Evolutionary conservation across 2,329 filamentous ascomycete genomes (phyloP).

Genomic region (Ceratocystis smalleyi): DNA sequence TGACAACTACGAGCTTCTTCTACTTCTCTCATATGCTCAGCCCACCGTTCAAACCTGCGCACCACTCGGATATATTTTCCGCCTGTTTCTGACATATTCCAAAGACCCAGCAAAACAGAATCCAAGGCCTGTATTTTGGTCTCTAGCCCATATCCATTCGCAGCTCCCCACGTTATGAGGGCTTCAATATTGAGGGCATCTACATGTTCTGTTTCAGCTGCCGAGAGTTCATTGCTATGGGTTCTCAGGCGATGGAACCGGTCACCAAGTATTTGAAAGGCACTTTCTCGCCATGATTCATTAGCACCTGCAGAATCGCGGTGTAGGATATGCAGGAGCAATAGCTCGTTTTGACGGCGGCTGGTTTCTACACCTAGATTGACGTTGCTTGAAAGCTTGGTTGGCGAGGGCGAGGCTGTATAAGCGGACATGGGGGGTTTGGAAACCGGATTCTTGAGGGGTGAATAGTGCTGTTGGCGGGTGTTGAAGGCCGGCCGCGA

Average conservation of each 20-base stretch:
- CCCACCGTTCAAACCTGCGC: conserved; percentile 45
- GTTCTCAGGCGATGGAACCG: conserved; percentile 30
- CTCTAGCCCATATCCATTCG: conserved; percentile 29
- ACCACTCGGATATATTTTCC: conserved; percentile 42
- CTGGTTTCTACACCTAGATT: conserved; percentile 42
- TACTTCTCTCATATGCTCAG: conserved; percentile 32
- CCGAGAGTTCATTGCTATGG: conserved; percentile 25
- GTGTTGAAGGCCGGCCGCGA: conserved; percentile 43
- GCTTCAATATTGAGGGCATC: conserved; percentile 38
- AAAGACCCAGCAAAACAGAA: conserved; percentile 40
- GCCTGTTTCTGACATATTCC: conserved; percentile 39
- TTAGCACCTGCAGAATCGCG: conserved; percentile 33
- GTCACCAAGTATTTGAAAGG: conserved; percentile 31
- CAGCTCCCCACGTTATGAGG: conserved; percentile 34
- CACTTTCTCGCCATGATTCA: conserved; percentile 41
- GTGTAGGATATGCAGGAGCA: conserved; percentile 51
- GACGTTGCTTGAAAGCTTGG: conserved; percentile 45
- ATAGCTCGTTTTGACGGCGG: conserved; percentile 46
- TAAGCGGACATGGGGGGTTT: conserved; percentile 45
- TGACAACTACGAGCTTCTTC: conserved; percentile 29
- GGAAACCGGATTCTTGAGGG: conserved; percentile 41
- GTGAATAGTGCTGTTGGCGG: conserved; percentile 52
- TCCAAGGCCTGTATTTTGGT: conserved; percentile 44
- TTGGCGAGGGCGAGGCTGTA: conserved; percentile 45
- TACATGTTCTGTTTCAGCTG: conserved; percentile 28